phyloP scores from a whole-genome alignment of 2,329 filamentous ascomycete genomes.

The Exophiala sideris region DNA sequence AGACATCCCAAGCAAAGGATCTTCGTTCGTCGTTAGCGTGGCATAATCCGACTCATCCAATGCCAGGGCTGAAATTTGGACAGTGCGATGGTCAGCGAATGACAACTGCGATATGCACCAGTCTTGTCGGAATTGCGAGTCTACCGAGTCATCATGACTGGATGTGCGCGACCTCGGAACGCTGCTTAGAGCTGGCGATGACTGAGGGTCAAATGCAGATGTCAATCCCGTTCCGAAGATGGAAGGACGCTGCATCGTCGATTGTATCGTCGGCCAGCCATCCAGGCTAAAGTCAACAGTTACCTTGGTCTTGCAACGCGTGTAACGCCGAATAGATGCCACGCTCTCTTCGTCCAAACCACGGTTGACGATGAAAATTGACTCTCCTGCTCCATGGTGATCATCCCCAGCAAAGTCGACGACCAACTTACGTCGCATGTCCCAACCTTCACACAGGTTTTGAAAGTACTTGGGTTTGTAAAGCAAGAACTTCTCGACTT shows the following conservation, averaged over 20 bases:
- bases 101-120: conserved; percentile 64
- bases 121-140: conserved; percentile 51
- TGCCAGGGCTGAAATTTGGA: conserved; percentile 66
- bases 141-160: conserved; percentile 31
- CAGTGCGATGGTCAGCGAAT: conserved; percentile 57
- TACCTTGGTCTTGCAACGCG: conserved; percentile 49
- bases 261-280: conserved; percentile 27
- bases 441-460: conserved; percentile 77
- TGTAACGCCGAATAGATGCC: conserved; percentile 56
- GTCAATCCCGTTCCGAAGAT: conserved; percentile 48
- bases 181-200: conserved; percentile 27
- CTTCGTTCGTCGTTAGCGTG: conserved; percentile 69
- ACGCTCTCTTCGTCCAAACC: conserved; percentile 61
- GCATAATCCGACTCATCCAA: conserved; percentile 74
- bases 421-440: conserved; percentile 81
- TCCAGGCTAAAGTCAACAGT: conserved; percentile 27
- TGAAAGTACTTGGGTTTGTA: conserved; percentile 76
- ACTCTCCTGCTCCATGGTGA: conserved; percentile 71
- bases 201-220: conserved; percentile 18
- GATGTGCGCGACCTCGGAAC: conserved; percentile 35
- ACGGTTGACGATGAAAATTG: conserved; percentile 69
- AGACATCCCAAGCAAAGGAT: conserved; percentile 65
- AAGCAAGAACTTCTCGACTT: conserved; percentile 73
- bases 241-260: conserved; percentile 35
- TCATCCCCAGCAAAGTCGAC: conserved; percentile 87